A percentile compares a stretch with the other conserved stretches of the same genome.
Evolutionary conservation across 352 stramenopile species (phyloP).

Genomic region (Phytophthora capsici): DNA sequence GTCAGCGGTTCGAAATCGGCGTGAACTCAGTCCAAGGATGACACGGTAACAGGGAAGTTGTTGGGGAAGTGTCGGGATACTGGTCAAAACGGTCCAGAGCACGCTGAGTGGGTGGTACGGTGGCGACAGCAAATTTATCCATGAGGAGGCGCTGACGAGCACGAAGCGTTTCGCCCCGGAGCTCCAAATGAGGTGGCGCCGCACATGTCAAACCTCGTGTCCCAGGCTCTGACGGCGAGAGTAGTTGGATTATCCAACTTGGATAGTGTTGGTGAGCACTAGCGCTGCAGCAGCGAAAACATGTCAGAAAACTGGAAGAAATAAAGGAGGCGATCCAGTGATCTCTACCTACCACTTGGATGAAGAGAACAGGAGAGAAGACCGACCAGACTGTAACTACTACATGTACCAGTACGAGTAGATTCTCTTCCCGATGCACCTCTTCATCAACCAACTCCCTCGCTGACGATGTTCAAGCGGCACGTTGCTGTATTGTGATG

Average conservation of each 20-base stretch:
- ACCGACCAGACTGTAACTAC: too few species aligned
- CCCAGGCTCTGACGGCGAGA: not conserved
- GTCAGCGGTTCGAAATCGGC: conserved; percentile 4
- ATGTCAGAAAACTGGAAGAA: not conserved
- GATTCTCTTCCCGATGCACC: not conserved
- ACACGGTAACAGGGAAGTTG: not conserved
- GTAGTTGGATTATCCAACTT: too few species aligned
- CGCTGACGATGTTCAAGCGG: not conserved
- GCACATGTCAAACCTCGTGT: conserved; percentile 9
- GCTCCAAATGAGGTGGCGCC: conserved; percentile 13
- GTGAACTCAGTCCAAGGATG: not conserved
- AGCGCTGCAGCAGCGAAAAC: not conserved
- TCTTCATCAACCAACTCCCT: not conserved
- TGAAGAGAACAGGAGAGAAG: not conserved
- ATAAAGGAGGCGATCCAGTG: not conserved
- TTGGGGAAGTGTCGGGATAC: conserved; percentile 1
- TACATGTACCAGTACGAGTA: too few species aligned
- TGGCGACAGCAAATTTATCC: conserved; percentile 31
- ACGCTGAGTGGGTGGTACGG: conserved; percentile 2
- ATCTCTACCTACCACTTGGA: not conserved
- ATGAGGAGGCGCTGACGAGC: conserved; percentile 1
- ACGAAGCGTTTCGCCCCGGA: conserved; percentile 9
- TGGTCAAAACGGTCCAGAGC: conserved; percentile 15
- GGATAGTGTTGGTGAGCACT: not conserved
- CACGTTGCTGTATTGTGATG: not conserved